Evolutionary conservation across 2,329 filamentous ascomycete species (phyloP).

Genomic region (Exophiala viscosa): DNA sequence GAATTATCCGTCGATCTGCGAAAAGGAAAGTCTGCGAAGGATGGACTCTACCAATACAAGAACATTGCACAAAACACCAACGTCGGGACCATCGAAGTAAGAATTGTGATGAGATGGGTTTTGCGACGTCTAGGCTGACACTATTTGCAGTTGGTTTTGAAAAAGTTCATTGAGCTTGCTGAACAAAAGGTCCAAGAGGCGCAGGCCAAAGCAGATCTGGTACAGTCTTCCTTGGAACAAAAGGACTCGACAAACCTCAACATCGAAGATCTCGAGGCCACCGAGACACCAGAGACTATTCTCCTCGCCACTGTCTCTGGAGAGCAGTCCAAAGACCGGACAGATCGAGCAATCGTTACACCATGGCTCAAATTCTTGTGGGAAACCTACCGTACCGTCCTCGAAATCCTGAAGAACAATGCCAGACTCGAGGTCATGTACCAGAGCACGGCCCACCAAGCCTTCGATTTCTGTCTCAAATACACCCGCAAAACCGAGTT

Average conservation of each 20-base stretch:
- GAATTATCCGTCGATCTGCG: conserved; percentile 95
- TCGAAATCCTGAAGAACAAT: conserved; percentile 99
- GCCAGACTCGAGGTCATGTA: conserved; percentile 96
- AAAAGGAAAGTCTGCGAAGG: conserved; percentile 98
- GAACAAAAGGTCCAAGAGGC: conserved; percentile 94
- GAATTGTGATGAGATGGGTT: background rate
- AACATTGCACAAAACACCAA: conserved; percentile 99
- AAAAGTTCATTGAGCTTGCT: conserved; percentile 96
- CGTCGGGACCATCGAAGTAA: conserved; percentile 91
- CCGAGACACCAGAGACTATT: conserved; percentile 96
- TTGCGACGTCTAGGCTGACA: conserved; percentile 17
- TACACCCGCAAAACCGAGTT: conserved; percentile 99
- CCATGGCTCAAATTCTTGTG: conserved; percentile 99
- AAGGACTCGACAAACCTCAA: conserved; percentile 60
- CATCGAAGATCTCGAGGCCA: conserved; percentile 86
- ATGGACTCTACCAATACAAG: conserved; percentile 99
- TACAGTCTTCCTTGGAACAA: conserved; percentile 81
- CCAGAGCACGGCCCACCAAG: conserved; percentile 95
- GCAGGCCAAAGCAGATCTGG: conserved; percentile 91
- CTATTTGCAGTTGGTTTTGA: conserved; percentile 69
- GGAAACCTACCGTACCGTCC: conserved; percentile 97
- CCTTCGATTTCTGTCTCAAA: conserved; percentile 97
- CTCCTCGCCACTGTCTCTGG: conserved; percentile 95
- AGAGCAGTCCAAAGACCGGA: conserved; percentile 94
- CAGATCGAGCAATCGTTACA: conserved; percentile 95